phyloP scores from a whole-genome alignment of 768 basidiomycete genomes.

The Albatrellus ellisii region DNA sequence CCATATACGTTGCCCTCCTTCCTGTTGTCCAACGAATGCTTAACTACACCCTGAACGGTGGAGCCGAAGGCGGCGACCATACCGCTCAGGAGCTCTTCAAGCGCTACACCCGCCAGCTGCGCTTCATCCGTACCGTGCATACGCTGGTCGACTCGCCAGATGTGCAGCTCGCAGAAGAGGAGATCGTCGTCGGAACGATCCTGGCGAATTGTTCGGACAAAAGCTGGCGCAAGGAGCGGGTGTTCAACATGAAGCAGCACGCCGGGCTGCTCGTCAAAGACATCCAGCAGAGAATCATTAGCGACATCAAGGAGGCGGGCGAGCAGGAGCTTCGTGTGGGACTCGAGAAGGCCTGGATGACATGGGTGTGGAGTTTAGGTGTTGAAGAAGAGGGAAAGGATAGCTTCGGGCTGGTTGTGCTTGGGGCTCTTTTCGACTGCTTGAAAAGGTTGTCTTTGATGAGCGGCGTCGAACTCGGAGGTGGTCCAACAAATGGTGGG shows the following conservation, averaged over 20 bases:
- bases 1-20: background rate
- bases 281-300: slow-evolving; percentile 25
- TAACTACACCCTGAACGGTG: background rate
- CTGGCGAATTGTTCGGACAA: slow-evolving; percentile 54
- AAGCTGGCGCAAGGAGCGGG: slow-evolving; percentile 43
- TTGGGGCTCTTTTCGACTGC: slow-evolving; percentile 1
- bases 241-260: slow-evolving; percentile 51
- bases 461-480: too few species aligned
- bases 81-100: slow-evolving; percentile 24
- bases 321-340: slow-evolving; percentile 19
- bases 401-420: slow-evolving; percentile 1
- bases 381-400: slow-evolving; percentile 16
- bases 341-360: slow-evolving; percentile 46
- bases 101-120: slow-evolving; percentile 49
- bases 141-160: slow-evolving; percentile 45
- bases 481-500: too few species aligned
- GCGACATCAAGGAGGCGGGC: background rate
- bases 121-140: slow-evolving; percentile 59
- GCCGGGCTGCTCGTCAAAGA: slow-evolving; percentile 37
- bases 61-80: background rate
- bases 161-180: slow-evolving; percentile 50
- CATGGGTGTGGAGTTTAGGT: slow-evolving; percentile 48
- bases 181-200: slow-evolving; percentile 65
- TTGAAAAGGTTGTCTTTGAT: slow-evolving; percentile 2
- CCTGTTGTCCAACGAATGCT: background rate